phyloP scores from a whole-genome alignment of 257 asterid genomes.

The Osmanthus fragrans region DNA sequence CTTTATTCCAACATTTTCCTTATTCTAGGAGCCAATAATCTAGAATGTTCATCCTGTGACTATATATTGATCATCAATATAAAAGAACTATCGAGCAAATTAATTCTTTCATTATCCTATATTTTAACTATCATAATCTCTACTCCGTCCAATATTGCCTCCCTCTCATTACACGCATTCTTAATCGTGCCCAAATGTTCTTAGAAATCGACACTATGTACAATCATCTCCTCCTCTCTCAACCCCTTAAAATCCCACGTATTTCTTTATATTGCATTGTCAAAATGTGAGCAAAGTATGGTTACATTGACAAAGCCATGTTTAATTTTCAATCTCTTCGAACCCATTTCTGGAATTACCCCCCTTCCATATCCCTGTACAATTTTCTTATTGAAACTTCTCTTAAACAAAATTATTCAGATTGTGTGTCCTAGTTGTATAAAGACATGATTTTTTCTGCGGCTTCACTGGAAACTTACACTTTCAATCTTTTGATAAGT shows the following conservation, averaged over 20 bases:
- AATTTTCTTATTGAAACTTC: constrained; percentile 43
- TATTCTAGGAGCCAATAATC: no score
- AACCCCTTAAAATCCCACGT: constrained; percentile 24
- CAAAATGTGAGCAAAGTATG: constrained; percentile 45
- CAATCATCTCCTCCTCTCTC: constrained; percentile 43
- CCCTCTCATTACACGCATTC: constrained; percentile 62
- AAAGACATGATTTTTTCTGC: constrained; percentile 65
- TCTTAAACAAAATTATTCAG: constrained; percentile 29
- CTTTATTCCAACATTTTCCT: no score
- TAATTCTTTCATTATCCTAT: no score
- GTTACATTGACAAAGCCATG: constrained; percentile 46
- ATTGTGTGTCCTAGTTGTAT: constrained; percentile 56
- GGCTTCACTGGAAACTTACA: constrained; percentile 58
- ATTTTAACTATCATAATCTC: constrained; percentile 4
- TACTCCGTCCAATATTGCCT: constrained; percentile 33
- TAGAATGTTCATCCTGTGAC: no score
- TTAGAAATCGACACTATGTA: constrained; percentile 61
- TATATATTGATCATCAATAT: no score
- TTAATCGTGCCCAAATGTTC: constrained; percentile 65
- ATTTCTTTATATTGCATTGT: constrained; percentile 45
- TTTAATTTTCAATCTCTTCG: constrained; percentile 69
- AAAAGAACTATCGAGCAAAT: no score
- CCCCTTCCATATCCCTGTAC: constrained; percentile 40
- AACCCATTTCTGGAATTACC: constrained; percentile 37
- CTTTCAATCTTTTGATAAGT: constrained; percentile 69